Evolutionary conservation across 495 filamentous ascomycete genomes (phyloP), one percentile per base, ranked within the genome.

Genomic region (Chaetomium cochliodes): DNA sequence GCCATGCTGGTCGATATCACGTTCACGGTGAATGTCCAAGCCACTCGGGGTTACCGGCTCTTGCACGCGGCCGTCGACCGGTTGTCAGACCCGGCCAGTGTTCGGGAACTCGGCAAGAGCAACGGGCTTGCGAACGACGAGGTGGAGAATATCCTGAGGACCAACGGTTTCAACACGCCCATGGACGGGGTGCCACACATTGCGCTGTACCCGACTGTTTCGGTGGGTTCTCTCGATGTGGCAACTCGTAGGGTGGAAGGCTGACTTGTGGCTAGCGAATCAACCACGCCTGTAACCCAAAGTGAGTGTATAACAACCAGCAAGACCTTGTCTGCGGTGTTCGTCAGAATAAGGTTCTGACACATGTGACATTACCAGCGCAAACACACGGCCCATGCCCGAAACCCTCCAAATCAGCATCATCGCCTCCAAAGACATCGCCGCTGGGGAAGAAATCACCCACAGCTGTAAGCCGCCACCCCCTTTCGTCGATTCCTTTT

Each of bases 261-360:
- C 41, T 44, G 15, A 44, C 15, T 23, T 41, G n/a, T 65, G 41
- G 16, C 7, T 25, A 77, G 76, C 73, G 76, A 58, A 72, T 79
- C 37, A 80, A 79, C 55, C 77, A 80, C 58, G 77, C 73, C 2
- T 78, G 76, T 50, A 75, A 68, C 16, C 77, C 78, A 57, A 77
- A 76, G 77, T 79, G 66, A 73, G 74, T 67, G 5, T 37, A 37
- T 12, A 12, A 8, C 33, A 37, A 3, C 11, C 1, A n/a, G 15
- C 4, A 12, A 46, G 12, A 12, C 42, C 3, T 12, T 46, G 18
- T 12, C 15, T 47, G 2, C 44, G 2, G 44, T 20, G 8, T 1
- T n/a, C 12, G 5, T n/a, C 33, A 5, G 33, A 37, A 37, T 3
- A 37, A 11, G 28, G 6, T 6, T 8, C 3, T 8, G 33, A 37